Conservation (phyloP, 345 rosid genomes). For the Aegle marmelos region DNA sequence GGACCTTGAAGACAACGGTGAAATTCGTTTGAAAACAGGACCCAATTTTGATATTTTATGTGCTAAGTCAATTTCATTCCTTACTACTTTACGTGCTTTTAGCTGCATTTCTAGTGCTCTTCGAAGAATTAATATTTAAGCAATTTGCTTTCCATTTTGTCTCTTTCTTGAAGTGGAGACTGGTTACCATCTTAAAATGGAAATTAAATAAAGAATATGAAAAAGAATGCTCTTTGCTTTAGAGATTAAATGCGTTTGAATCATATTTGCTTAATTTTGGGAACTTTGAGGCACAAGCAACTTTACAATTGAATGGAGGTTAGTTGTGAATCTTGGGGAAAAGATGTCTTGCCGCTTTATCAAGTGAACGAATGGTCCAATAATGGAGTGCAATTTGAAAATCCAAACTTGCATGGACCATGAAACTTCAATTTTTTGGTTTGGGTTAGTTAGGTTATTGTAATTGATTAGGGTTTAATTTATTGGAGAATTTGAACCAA, state of each 20-base stretch:
- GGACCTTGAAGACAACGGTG: background rate
- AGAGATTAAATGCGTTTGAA: background rate
- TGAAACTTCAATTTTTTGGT: background rate
- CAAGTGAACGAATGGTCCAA: background rate
- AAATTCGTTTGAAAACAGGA: background rate
- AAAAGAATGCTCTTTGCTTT: background rate
- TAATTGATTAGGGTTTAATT: background rate
- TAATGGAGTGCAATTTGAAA: background rate
- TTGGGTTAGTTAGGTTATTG: background rate
- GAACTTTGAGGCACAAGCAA: constrained; percentile 23
- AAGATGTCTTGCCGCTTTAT: background rate
- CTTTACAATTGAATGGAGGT: constrained; percentile 10
- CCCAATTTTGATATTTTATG: no score
- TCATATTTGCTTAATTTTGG: constrained; percentile 27
- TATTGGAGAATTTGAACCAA: background rate
- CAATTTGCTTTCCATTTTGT: background rate
- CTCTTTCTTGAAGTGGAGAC: background rate
- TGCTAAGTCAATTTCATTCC: background rate
- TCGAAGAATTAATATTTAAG: background rate
- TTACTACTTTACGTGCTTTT: background rate
- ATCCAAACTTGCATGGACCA: background rate
- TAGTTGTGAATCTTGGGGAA: constrained; percentile 5
- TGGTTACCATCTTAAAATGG: constrained; percentile 5
- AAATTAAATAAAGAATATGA: background rate
- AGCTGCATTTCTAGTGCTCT: background rate